Percentiles rank a stretch among this genome's conserved stretches.
These are phyloP conservation scores for Penicillium sp. DNA, from an alignment of 2,329 filamentous ascomycete species.

Conservation along the genomic window DNA sequence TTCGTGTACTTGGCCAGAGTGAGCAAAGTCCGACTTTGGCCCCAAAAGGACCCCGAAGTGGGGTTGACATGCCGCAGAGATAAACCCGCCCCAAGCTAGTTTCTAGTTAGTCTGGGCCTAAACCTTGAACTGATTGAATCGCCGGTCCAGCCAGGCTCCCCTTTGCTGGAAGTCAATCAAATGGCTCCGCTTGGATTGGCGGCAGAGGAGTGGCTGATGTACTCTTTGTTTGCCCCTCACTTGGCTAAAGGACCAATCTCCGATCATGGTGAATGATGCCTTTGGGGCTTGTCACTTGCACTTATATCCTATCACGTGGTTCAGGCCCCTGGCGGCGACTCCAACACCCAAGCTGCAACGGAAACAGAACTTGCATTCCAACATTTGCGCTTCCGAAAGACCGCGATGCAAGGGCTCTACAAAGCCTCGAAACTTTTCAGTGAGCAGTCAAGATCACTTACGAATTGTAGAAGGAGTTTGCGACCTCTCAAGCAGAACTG, in stretches of 20 bases:
- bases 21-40: conserved; percentile 3
- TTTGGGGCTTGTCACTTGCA: not conserved
- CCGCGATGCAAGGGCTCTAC: no score
- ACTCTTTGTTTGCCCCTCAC: conserved; percentile 14
- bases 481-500: no score
- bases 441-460: no score
- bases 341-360: no score
- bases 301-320: no score
- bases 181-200: conserved; percentile 17
- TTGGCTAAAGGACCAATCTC: not conserved
- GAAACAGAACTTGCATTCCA: no score
- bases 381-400: no score
- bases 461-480: no score
- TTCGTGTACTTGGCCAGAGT: conserved; percentile 2
- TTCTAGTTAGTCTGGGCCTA: conserved; percentile 9
- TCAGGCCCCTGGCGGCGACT: no score
- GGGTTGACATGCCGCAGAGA: conserved; percentile 13
- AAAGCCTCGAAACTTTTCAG: no score
- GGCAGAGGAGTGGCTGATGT: conserved; percentile 17
- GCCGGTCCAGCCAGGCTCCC: conserved; percentile 11
- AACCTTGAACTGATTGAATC: conserved; percentile 20
- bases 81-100: conserved; percentile 4
- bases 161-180: conserved; percentile 20
- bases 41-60: conserved; percentile 9
- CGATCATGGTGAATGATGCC: not conserved